A percentile compares a stretch with the other conserved stretches of the same genome.
Evolutionary conservation across 495 filamentous ascomycete genomes (phyloP).

Genomic region (Penicillium mononematosum): DNA sequence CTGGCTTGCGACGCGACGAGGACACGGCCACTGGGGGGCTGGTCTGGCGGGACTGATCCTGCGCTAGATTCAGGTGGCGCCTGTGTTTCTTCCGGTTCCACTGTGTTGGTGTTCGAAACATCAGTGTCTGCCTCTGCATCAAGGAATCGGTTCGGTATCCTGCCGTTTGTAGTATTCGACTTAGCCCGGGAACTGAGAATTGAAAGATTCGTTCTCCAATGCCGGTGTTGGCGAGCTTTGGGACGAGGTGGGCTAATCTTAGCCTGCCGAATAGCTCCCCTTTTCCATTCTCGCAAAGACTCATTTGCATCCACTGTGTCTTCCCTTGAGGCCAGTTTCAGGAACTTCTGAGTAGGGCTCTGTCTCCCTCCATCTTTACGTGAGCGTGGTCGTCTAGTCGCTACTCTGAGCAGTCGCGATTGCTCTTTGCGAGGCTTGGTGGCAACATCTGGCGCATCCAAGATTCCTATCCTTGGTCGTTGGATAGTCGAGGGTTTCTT

Average conservation of each 20-base stretch:
- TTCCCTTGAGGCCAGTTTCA: slow-evolving; percentile 64
- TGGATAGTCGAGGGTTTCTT: slow-evolving; percentile 20
- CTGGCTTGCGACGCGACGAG: slow-evolving; percentile 12
- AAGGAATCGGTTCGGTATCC: slow-evolving; percentile 7
- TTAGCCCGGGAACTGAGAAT: slow-evolving; percentile 16
- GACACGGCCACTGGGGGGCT: not conserved
- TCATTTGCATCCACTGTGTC: slow-evolving; percentile 76
- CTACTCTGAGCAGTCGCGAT: slow-evolving; percentile 77
- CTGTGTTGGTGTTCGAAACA: not conserved
- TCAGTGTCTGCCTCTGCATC: not conserved
- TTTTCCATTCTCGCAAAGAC: slow-evolving; percentile 71
- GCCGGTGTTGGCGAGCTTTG: slow-evolving; percentile 23
- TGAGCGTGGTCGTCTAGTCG: slow-evolving; percentile 64
- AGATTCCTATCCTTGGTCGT: slow-evolving; percentile 60
- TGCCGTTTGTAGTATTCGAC: slow-evolving; percentile 6
- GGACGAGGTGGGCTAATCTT: slow-evolving; percentile 25
- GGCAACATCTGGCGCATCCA: slow-evolving; percentile 63
- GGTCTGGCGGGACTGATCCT: slow-evolving; percentile 2
- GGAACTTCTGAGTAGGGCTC: slow-evolving; percentile 71
- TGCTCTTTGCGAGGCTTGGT: slow-evolving; percentile 28
- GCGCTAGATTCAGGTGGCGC: slow-evolving; percentile 4
- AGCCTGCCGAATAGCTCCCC: slow-evolving; percentile 60
- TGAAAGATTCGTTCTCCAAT: slow-evolving; percentile 23
- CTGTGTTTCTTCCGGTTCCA: slow-evolving; percentile 5
- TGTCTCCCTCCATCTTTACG: slow-evolving; percentile 64